Conservation (phyloP, 352 stramenopile species). For the Phytophthora parvispora region DNA sequence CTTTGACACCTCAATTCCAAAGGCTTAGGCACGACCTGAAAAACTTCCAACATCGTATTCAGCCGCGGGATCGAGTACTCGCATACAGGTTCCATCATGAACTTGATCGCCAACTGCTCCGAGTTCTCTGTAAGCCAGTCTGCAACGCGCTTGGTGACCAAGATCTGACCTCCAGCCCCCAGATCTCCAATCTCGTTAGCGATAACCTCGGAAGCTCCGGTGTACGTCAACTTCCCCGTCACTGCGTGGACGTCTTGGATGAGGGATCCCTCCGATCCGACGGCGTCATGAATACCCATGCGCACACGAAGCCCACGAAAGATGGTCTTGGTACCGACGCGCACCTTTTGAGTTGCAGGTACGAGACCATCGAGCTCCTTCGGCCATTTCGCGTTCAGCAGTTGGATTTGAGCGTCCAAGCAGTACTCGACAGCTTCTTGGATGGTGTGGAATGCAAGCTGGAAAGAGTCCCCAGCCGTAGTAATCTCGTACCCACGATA, state of each 20-base stretch:
- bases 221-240: constrained; percentile 55
- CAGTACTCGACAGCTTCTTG: constrained; percentile 62
- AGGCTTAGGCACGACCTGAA: constrained; percentile 40
- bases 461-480: constrained; percentile 70
- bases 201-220: constrained; percentile 55
- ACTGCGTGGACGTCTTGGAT: constrained; percentile 49
- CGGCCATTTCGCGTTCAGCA: constrained; percentile 64
- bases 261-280: constrained; percentile 35
- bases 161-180: constrained; percentile 59
- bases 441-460: constrained; percentile 70
- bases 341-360: constrained; percentile 45
- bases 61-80: constrained; percentile 42
- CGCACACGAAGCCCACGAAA: constrained; percentile 57
- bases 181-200: constrained; percentile 61
- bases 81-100: constrained; percentile 34
- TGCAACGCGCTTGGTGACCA: constrained; percentile 55
- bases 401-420: constrained; percentile 50
- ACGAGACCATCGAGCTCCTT: constrained; percentile 51
- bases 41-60: constrained; percentile 39
- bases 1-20: constrained; percentile 21
- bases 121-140: constrained; percentile 41
- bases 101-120: constrained; percentile 24
- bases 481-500: constrained; percentile 79
- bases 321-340: constrained; percentile 29
- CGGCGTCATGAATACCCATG: constrained; percentile 60